Percentiles rank a stretch among this genome's conserved stretches.
These are phyloP conservation scores for Scheffersomyces parashehatae DNA, from an alignment of 1,139 yeast genomes.

Conservation along the genomic window DNA sequence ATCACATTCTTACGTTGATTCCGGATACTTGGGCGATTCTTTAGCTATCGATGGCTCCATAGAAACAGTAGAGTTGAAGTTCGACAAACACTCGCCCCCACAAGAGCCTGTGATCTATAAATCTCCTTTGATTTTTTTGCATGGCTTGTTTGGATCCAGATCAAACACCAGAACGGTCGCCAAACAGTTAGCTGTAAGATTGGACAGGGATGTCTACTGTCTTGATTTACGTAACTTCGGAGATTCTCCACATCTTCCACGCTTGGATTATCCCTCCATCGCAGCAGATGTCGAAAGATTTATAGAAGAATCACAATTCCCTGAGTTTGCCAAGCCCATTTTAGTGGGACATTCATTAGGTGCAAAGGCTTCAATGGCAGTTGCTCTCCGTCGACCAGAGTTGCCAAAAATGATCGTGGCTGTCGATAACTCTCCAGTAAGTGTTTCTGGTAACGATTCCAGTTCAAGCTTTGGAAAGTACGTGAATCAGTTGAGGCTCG, in stretches of 20 bases:
- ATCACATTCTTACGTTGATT: not conserved
- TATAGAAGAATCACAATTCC: conserved; percentile 45
- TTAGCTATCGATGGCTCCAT: conserved; percentile 20
- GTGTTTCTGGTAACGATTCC: conserved; percentile 51
- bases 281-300: conserved; percentile 84
- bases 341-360: conserved; percentile 97
- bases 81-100: conserved; percentile 31
- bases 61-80: conserved; percentile 31
- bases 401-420: conserved; percentile 64
- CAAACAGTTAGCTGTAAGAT: conserved; percentile 41
- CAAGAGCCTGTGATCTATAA: conserved; percentile 11
- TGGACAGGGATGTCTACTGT: conserved; percentile 59
- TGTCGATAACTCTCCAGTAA: conserved; percentile 90
- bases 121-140: conserved; percentile 72
- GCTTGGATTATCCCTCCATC: conserved; percentile 78
- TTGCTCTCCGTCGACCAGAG: conserved; percentile 70
- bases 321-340: conserved; percentile 48
- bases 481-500: conserved; percentile 30
- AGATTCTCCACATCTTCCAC: conserved; percentile 68
- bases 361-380: conserved; percentile 90
- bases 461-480: conserved; percentile 51
- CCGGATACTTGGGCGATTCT: conserved; percentile 26
- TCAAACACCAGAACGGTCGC: conserved; percentile 77
- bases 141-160: conserved; percentile 88
- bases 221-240: conserved; percentile 91